phyloP scores from a whole-genome alignment of 164 flowering plant genomes.

The Sedum album region DNA sequence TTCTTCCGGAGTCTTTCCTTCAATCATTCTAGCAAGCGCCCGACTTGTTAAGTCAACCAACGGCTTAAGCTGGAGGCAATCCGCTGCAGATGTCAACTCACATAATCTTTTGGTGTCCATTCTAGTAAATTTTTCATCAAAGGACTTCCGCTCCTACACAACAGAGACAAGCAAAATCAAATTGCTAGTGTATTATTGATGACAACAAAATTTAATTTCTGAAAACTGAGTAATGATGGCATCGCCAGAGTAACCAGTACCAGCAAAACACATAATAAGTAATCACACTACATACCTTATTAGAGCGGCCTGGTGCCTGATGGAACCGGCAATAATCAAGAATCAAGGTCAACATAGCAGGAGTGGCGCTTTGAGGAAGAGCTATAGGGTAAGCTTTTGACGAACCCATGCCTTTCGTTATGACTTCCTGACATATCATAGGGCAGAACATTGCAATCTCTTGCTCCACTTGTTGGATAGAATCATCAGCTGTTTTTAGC shows the following conservation, averaged over 20 bases:
- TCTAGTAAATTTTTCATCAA: slow-evolving; percentile 74
- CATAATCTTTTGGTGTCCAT: slow-evolving; percentile 76
- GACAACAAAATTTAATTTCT: background rate
- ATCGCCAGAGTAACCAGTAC: background rate
- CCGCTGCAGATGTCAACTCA: slow-evolving; percentile 89
- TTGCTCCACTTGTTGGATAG: slow-evolving; percentile 91
- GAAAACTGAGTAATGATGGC: background rate
- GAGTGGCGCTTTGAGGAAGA: slow-evolving; percentile 79
- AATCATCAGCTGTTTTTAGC: slow-evolving; percentile 91
- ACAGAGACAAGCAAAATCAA: slow-evolving; percentile 2
- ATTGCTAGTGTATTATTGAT: background rate
- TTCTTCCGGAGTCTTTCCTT: slow-evolving; percentile 91
- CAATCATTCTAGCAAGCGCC: slow-evolving; percentile 91
- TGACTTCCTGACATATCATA: slow-evolving; percentile 65
- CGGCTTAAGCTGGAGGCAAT: slow-evolving; percentile 80
- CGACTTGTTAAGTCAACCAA: slow-evolving; percentile 86
- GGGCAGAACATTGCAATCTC: slow-evolving; percentile 95
- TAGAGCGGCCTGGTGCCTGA: slow-evolving; percentile 84
- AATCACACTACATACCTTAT: slow-evolving; percentile 46
- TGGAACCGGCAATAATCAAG: slow-evolving; percentile 93
- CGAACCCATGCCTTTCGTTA: slow-evolving; percentile 70
- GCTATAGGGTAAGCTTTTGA: slow-evolving; percentile 76
- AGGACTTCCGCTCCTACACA: slow-evolving; percentile 70
- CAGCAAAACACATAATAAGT: background rate
- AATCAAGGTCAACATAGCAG: slow-evolving; percentile 59